Evolutionary conservation across 768 basidiomycete genomes (phyloP).

Genomic region (Galerina sulciceps): DNA sequence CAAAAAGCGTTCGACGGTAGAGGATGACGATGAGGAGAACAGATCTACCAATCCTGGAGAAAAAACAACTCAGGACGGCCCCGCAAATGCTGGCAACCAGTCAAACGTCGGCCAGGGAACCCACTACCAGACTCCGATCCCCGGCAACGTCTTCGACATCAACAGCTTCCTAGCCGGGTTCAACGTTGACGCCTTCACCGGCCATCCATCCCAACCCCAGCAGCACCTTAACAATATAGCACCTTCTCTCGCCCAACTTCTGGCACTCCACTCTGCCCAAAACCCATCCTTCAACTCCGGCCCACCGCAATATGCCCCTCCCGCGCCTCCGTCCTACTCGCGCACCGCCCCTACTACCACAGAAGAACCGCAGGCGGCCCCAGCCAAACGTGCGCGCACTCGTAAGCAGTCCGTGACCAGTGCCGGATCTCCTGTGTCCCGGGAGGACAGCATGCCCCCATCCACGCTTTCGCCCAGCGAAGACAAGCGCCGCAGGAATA

Average conservation of each 20-base stretch:
- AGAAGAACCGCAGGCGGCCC: slow-evolving; percentile 38
- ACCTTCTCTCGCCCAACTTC: slow-evolving; percentile 72
- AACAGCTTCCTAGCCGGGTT: slow-evolving; percentile 37
- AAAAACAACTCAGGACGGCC: slow-evolving; percentile 55
- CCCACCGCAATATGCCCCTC: slow-evolving; percentile 23
- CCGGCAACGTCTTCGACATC: slow-evolving; percentile 41
- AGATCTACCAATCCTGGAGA: slow-evolving; percentile 38
- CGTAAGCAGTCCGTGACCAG: slow-evolving; percentile 51
- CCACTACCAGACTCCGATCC: slow-evolving; percentile 30
- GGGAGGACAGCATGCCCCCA: slow-evolving; percentile 25
- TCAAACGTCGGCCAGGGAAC: background rate
- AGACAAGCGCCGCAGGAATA: slow-evolving; percentile 93
- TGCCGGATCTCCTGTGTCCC: slow-evolving; percentile 32
- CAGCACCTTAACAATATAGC: slow-evolving; percentile 35
- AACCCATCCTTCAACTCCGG: slow-evolving; percentile 19
- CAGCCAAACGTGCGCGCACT: slow-evolving; percentile 60
- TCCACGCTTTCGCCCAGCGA: slow-evolving; percentile 60
- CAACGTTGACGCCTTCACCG: slow-evolving; percentile 24
- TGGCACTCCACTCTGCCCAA: slow-evolving; percentile 59
- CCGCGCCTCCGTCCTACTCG: slow-evolving; percentile 21
- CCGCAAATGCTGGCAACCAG: slow-evolving; percentile 61
- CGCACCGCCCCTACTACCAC: slow-evolving; percentile 23
- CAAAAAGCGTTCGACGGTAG: slow-evolving; percentile 37
- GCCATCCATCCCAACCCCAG: slow-evolving; percentile 28
- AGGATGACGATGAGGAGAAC: slow-evolving; percentile 53